phyloP scores from a whole-genome alignment of 2,329 filamentous ascomycete genomes.

The Colletotrichum eleusines region DNA sequence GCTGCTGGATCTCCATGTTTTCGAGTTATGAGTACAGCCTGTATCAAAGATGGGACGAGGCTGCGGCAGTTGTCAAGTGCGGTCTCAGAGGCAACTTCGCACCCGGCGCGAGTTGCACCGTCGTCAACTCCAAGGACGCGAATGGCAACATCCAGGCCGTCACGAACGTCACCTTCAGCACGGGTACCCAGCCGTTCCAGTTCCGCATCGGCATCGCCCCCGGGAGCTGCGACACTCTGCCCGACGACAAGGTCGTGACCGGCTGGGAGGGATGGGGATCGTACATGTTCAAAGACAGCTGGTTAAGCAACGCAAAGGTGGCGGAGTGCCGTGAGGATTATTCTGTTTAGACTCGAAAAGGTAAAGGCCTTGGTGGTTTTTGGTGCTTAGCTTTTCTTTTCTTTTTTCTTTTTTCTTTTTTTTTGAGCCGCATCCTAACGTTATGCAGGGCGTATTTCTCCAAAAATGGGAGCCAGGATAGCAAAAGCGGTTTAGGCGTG shows the following conservation, averaged over 20 bases:
- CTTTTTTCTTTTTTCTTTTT: not conserved
- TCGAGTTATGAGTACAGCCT: too few species aligned
- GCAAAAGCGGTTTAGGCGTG: not conserved
- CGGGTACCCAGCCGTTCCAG: not conserved
- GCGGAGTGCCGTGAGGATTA: not conserved
- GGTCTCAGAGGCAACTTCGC: conserved; percentile 1
- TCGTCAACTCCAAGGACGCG: conserved; percentile 14
- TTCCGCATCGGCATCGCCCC: conserved; percentile 30
- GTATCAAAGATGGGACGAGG: conserved; percentile 16
- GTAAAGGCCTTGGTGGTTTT: not conserved
- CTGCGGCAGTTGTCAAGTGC: conserved; percentile 15
- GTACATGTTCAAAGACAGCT: not conserved
- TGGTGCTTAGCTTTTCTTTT: too few species aligned
- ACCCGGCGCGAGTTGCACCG: conserved; percentile 6
- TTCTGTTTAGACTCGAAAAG: not conserved
- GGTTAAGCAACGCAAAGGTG: not conserved
- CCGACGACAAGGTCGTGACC: conserved; percentile 14
- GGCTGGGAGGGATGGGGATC: conserved; percentile 33
- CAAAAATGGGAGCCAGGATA: too few species aligned
- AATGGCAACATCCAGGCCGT: conserved; percentile 22
- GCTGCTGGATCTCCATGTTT: conserved; percentile 16
- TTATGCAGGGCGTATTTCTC: not conserved
- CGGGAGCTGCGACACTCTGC: conserved; percentile 4
- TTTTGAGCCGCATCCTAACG: not conserved
- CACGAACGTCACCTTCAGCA: conserved; percentile 26